Evolutionary conservation across 1,284 basidiomycete genomes (phyloP).

Genomic region (Meripilus lineatus): DNA sequence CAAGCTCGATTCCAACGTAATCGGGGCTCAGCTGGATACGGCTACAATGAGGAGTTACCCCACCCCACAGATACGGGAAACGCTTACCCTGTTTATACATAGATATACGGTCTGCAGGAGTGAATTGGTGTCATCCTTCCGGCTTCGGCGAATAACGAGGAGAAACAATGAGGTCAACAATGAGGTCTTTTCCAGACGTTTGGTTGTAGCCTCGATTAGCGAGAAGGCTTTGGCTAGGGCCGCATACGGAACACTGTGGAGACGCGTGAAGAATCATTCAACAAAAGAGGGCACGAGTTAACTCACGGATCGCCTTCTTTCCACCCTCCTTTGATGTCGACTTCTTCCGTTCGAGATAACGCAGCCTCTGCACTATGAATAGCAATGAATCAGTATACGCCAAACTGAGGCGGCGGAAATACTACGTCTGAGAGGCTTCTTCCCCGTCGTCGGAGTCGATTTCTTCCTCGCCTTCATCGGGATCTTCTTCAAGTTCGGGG

Average conservation of each 20-base stretch:
- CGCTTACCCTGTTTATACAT: conserved; percentile 89
- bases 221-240: conserved; percentile 87
- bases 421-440: conserved; percentile 61
- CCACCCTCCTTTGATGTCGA: conserved; percentile 84
- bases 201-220: conserved; percentile 92
- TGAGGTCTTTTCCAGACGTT: conserved; percentile 90
- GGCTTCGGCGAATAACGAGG: conserved; percentile 84
- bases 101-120: conserved; percentile 91
- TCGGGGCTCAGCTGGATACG: conserved; percentile 80
- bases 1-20: conserved; percentile 93
- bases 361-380: conserved; percentile 64
- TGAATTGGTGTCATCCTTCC: conserved; percentile 60
- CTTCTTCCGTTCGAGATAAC: conserved; percentile 58
- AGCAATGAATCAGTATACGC: background rate
- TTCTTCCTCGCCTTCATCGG: conserved; percentile 55
- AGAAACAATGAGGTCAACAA: conserved; percentile 86
- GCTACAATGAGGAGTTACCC: background rate
- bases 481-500: conserved; percentile 35
- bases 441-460: conserved; percentile 44
- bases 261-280: conserved; percentile 10
- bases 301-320: conserved; percentile 81
- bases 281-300: background rate
- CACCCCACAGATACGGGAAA: background rate
- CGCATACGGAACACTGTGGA: conserved; percentile 83
- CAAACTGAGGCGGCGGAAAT: conserved; percentile 16